Base-by-base conservation (phyloP, 1,284 basidiomycete genomes). In the Tranzscheliella williamsii region DNA sequence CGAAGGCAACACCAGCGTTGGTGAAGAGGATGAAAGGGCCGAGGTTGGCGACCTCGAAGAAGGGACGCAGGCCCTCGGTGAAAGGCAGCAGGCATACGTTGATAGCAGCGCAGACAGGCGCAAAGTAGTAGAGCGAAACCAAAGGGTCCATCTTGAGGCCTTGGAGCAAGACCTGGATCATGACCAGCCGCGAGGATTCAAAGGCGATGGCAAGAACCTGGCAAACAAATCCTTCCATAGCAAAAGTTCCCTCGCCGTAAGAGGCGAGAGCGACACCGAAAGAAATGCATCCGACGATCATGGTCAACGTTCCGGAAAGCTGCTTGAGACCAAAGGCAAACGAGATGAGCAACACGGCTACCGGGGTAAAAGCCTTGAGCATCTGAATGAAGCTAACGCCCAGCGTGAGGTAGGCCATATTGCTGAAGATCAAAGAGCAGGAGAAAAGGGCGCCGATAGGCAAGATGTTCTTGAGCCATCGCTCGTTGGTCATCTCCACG, bases 331-430 rank as follows among this genome's bases (percentile, higher is more conserved):
- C 87, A 82, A 88, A 90, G 1, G 85, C 83, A 83, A 93, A 96
- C 7, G 91, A 93, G 73, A 96, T 93, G 64, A 97, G 84, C 24
- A 97, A 85, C 69, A 97, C 95, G 1, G 92, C 90, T 13, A 96
- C 93, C 0, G 93, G 91, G n/a, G 84, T 90, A 81, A 97, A 97
- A 7, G 93, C 94, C 85, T 95, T 95, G 81, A 96, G 87, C 93
- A 97, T 97, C 79, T 96, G 93, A 67, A 96, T 95, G 80, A 93
- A 96, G 2, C 89, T 86, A 23, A 96, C 90, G 58, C 85, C 87
- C 46, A 97, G 85, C 57, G 91, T 87, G 26, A 96, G 86, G 79
- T 96, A 96, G 13, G 93, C 91, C 45, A 90, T 92, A 81, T 96
- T 96, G 80, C 87, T 89, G 47, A 94, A 83, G 70, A 96, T 91